Evolutionary conservation across 176 grass and related monocot species (phyloP).

Genomic region (Miscanthus lutarioriparius): DNA sequence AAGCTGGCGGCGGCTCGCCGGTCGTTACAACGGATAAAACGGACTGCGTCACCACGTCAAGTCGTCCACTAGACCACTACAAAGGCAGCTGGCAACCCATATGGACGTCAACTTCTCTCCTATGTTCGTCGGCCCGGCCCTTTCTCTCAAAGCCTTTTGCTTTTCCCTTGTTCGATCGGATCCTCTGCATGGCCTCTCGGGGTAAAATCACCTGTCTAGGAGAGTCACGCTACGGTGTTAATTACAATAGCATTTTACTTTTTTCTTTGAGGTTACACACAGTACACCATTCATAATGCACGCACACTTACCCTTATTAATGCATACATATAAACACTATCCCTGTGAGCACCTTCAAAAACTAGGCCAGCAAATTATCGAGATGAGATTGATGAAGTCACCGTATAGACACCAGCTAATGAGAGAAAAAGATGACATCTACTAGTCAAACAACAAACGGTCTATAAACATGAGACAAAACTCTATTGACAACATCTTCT

Average conservation of each 20-base stretch:
- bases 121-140: neutral
- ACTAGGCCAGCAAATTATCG: too few species aligned
- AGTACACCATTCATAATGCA: too few species aligned
- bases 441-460: neutral
- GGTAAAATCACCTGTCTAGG: neutral
- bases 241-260: too few species aligned
- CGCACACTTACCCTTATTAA: too few species aligned
- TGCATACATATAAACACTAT: too few species aligned
- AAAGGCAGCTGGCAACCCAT: neutral
- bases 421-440: too few species aligned
- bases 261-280: too few species aligned
- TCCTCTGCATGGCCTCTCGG: neutral
- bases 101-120: neutral
- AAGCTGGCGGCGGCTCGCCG: neutral
- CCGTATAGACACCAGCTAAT: too few species aligned
- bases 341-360: too few species aligned
- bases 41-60: neutral
- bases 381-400: too few species aligned
- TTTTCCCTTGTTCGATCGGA: neutral
- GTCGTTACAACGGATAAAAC: constrained; percentile 17
- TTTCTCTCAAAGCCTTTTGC: neutral
- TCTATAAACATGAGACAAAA: neutral
- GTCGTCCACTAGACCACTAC: neutral
- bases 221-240: neutral
- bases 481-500: neutral